Conservation (phyloP, 2,329 filamentous ascomycete species). For the Diplodia intermedia region DNA sequence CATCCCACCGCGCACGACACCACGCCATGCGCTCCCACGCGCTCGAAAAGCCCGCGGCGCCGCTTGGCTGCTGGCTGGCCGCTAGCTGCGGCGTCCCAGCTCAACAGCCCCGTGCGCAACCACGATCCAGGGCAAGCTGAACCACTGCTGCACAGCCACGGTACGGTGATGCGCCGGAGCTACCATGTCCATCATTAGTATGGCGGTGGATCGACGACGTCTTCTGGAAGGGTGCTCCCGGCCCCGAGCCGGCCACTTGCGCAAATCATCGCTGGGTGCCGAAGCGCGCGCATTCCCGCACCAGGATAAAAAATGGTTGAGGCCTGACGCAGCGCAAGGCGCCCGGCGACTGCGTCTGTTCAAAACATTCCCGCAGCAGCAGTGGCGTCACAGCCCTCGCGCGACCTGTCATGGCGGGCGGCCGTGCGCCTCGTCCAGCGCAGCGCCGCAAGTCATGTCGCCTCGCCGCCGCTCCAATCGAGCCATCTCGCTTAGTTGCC, state of each 20-base stretch:
- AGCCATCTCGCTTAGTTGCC: conserved; percentile 27
- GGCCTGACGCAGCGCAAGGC: not conserved
- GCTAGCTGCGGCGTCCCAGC: not conserved
- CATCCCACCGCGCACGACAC: conserved; percentile 19
- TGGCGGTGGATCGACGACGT: conserved; percentile 26
- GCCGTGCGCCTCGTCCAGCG: conserved; percentile 20
- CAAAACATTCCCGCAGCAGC: not conserved
- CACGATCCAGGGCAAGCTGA: not conserved
- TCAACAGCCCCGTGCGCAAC: not conserved
- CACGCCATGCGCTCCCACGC: conserved; percentile 12
- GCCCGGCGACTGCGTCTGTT: not conserved
- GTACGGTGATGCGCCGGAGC: conserved; percentile 10
- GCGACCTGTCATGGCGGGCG: conserved; percentile 23
- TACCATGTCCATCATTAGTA: conserved; percentile 2
- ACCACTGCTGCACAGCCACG: conserved; percentile 18
- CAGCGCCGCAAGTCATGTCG: conserved; percentile 25
- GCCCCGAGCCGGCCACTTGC: conserved; percentile 13
- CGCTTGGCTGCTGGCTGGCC: not conserved
- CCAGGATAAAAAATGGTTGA: not conserved
- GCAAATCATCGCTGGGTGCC: not conserved
- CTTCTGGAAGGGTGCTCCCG: conserved; percentile 25
- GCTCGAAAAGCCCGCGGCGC: not conserved
- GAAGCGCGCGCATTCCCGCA: not conserved
- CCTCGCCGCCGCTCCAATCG: conserved; percentile 4
- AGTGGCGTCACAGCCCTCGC: conserved; percentile 11